phyloP scores from a whole-genome alignment of 257 asterid genomes.

The Apocynum venetum region DNA sequence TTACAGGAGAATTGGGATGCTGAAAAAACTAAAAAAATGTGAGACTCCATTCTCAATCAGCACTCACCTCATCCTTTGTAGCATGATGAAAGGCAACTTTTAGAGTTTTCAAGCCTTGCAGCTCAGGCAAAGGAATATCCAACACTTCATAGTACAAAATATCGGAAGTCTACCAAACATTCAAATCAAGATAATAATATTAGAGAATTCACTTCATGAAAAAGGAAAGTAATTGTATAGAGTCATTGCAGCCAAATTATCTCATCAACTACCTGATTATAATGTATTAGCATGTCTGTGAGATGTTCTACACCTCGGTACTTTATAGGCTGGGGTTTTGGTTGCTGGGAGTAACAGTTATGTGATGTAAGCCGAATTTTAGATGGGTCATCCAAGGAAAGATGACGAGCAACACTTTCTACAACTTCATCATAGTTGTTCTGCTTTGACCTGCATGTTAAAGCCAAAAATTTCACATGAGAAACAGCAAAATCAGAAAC shows the following conservation, averaged over 20 bases:
- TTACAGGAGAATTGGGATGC: neutral
- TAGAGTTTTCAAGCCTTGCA: conserved; percentile 84
- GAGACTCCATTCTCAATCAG: neutral
- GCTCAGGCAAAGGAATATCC: conserved; percentile 90
- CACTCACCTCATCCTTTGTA: conserved; percentile 78
- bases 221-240: neutral
- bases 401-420: conserved; percentile 65
- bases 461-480: conserved; percentile 8
- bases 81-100: conserved; percentile 88
- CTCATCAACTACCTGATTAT: conserved; percentile 60
- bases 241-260: neutral
- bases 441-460: conserved; percentile 62
- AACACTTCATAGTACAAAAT: conserved; percentile 86
- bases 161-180: conserved; percentile 57
- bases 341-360: conserved; percentile 89
- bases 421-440: conserved; percentile 81
- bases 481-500: conserved; percentile 9
- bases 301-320: conserved; percentile 68
- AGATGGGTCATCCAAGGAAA: conserved; percentile 72
- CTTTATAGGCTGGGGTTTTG: conserved; percentile 76
- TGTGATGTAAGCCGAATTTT: conserved; percentile 85
- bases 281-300: conserved; percentile 84
- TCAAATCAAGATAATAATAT: conserved; percentile 4
- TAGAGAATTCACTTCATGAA: conserved; percentile 7
- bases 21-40: neutral